phyloP scores from a whole-genome alignment of 2,329 filamentous ascomycete species.

The Aspergillus amoenus region DNA sequence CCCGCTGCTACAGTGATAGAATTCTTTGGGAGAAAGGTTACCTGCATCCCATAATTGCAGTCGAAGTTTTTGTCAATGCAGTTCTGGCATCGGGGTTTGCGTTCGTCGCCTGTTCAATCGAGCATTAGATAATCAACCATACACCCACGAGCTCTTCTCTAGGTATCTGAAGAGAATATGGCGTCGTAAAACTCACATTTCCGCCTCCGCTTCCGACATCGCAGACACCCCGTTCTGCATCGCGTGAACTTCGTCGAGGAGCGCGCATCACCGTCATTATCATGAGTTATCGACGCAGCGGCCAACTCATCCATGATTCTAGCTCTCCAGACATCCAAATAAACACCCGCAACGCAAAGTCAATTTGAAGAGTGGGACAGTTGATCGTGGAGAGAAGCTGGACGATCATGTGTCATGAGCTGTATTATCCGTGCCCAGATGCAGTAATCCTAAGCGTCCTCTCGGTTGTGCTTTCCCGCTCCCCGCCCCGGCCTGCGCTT shows the following conservation, averaged over 20 bases:
- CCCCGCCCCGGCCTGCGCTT: too few species aligned
- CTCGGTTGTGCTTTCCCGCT: too few species aligned
- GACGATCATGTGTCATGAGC: too few species aligned
- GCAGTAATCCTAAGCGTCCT: too few species aligned
- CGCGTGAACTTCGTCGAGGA: constrained; percentile 15
- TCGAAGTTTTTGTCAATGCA: constrained; percentile 49
- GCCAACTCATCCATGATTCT: not conserved
- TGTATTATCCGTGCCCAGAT: too few species aligned
- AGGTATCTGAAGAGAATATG: not conserved
- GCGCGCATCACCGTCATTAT: not conserved
- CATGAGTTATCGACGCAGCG: not conserved
- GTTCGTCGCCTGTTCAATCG: constrained; percentile 47
- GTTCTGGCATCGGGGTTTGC: constrained; percentile 51
- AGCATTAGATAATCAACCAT: too few species aligned
- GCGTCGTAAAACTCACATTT: constrained; percentile 43
- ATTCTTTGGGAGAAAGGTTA: constrained; percentile 53
- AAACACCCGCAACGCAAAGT: too few species aligned
- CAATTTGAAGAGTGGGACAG: too few species aligned
- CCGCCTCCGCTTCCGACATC: constrained; percentile 49
- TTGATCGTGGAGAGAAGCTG: too few species aligned
- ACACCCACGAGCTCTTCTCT: too few species aligned
- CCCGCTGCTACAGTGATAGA: constrained; percentile 39
- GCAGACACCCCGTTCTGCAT: constrained; percentile 48
- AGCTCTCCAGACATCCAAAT: too few species aligned
- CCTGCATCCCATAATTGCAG: constrained; percentile 50